phyloP scores from a whole-genome alignment of 2,329 filamentous ascomycete species.

The Talaromyces sp. region DNA sequence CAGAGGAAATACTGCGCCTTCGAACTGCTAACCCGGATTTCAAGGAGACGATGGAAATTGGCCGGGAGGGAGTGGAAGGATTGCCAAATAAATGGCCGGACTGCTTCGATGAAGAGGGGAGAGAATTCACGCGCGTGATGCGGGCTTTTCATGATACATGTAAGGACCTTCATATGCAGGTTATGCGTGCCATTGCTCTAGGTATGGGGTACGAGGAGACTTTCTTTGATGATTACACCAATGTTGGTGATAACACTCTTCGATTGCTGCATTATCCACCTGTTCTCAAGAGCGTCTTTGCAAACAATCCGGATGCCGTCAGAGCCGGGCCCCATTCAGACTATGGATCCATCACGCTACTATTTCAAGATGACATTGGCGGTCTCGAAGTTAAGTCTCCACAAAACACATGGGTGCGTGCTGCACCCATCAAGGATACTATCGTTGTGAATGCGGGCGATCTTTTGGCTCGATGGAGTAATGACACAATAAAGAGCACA shows the following conservation, averaged over 20 bases:
- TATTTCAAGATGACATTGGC: constrained; percentile 56
- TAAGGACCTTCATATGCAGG: constrained; percentile 67
- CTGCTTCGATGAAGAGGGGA: constrained; percentile 50
- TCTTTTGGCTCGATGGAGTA: constrained; percentile 80
- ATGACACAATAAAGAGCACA: constrained; percentile 86
- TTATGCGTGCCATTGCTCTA: constrained; percentile 83
- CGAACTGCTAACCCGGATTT: constrained; percentile 51
- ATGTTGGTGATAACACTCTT: constrained; percentile 43
- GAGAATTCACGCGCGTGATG: constrained; percentile 69
- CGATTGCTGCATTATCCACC: constrained; percentile 74
- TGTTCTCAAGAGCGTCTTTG: constrained; percentile 63
- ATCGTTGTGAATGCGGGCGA: constrained; percentile 90
- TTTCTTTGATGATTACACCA: constrained; percentile 75
- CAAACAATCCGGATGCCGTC: constrained; percentile 64
- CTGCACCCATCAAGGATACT: constrained; percentile 73
- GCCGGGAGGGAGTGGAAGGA: constrained; percentile 56
- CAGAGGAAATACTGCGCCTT: constrained; percentile 55
- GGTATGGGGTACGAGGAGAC: constrained; percentile 67
- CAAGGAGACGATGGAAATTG: constrained; percentile 62
- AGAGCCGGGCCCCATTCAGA: constrained; percentile 75
- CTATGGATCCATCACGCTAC: constrained; percentile 53
- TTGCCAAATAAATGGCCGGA: constrained; percentile 77
- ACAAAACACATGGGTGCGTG: constrained; percentile 74
- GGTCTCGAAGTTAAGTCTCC: constrained; percentile 65
- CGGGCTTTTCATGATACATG: constrained; percentile 69